These are phyloP conservation scores for Tothia fuscella DNA, from an alignment of 2,329 filamentous ascomycete genomes.

Conservation along the genomic window DNA sequence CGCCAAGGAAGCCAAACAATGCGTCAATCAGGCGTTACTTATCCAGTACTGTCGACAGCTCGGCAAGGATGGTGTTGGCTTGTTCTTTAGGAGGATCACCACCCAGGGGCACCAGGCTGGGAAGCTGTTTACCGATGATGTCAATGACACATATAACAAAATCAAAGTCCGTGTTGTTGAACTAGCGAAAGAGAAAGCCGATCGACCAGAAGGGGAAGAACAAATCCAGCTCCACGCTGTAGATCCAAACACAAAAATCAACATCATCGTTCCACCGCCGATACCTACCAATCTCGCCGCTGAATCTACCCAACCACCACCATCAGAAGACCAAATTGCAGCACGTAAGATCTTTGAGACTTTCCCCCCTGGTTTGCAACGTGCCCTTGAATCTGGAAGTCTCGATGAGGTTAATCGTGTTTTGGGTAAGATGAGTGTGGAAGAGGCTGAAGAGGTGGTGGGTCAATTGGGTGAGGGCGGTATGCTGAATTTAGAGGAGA, in stretches of 20 bases:
- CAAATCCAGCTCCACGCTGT: slow-evolving; percentile 97
- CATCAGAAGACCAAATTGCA: slow-evolving; percentile 46
- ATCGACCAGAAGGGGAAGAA: slow-evolving; percentile 55
- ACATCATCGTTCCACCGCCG: slow-evolving; percentile 66
- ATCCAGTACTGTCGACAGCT: slow-evolving; percentile 91
- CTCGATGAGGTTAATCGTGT: slow-evolving; percentile 84
- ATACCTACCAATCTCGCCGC: slow-evolving; percentile 23
- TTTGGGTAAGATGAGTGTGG: slow-evolving; percentile 75
- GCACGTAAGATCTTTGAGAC: slow-evolving; percentile 60
- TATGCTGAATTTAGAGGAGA: slow-evolving; percentile 81
- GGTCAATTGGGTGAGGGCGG: slow-evolving; percentile 70
- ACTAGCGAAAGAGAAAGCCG: slow-evolving; percentile 48
- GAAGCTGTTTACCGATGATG: slow-evolving; percentile 85
- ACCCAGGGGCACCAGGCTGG: slow-evolving; percentile 81
- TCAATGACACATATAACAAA: slow-evolving; percentile 72
- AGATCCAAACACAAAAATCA: slow-evolving; percentile 82
- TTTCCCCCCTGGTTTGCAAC: slow-evolving; percentile 70
- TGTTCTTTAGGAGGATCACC: slow-evolving; percentile 93
- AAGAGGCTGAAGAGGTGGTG: slow-evolving; percentile 77
- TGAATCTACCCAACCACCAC: slow-evolving; percentile 46
- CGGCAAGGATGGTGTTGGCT: slow-evolving; percentile 70
- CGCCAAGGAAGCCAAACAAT: slow-evolving; percentile 68
- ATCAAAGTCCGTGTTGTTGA: slow-evolving; percentile 69
- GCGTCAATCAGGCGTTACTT: slow-evolving; percentile 83
- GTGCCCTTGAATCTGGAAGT: slow-evolving; percentile 76